Conservation (phyloP, 257 asterid species). For the Echites panduratus region DNA sequence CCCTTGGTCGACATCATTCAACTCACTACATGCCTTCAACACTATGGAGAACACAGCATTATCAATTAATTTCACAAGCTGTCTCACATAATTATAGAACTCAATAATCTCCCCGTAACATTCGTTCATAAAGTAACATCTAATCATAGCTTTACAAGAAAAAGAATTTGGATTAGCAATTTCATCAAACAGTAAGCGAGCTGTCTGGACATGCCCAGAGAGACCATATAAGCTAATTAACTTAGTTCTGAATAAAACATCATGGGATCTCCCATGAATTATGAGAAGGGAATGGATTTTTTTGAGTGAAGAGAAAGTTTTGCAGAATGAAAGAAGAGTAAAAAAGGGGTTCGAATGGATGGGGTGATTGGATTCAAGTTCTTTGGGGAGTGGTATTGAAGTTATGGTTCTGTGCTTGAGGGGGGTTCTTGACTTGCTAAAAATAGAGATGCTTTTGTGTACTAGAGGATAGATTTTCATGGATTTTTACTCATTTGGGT, state of each 20-base stretch:
- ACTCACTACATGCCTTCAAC: slow-evolving; percentile 52
- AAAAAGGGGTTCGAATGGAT: slow-evolving; percentile 39
- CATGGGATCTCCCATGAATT: slow-evolving; percentile 31
- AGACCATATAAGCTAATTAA: slow-evolving; percentile 39
- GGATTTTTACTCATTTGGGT: too few relatives aligned
- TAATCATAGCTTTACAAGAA: slow-evolving; percentile 52
- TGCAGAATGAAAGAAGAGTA: slow-evolving; percentile 41
- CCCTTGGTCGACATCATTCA: slow-evolving; percentile 48
- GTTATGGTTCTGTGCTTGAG: slow-evolving; percentile 5
- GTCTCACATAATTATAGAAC: slow-evolving; percentile 30
- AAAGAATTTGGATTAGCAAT: slow-evolving; percentile 40
- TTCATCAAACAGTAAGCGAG: slow-evolving; percentile 59
- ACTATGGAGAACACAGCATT: slow-evolving; percentile 47
- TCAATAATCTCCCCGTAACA: slow-evolving; percentile 32
- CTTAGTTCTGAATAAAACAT: slow-evolving; percentile 28
- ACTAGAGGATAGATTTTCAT: slow-evolving; percentile 7
- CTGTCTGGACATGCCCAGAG: slow-evolving; percentile 31
- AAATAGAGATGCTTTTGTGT: background rate
- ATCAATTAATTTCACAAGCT: slow-evolving; percentile 35
- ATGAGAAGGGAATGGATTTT: slow-evolving; percentile 45
- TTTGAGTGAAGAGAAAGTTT: slow-evolving; percentile 33
- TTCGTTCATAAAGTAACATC: slow-evolving; percentile 62
- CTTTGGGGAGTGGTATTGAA: background rate
- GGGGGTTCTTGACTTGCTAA: slow-evolving; percentile 1
- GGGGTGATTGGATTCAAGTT: slow-evolving; percentile 2